phyloP scores from a whole-genome alignment of 176 grass and related monocot genomes.

The Zizania latifolia region DNA sequence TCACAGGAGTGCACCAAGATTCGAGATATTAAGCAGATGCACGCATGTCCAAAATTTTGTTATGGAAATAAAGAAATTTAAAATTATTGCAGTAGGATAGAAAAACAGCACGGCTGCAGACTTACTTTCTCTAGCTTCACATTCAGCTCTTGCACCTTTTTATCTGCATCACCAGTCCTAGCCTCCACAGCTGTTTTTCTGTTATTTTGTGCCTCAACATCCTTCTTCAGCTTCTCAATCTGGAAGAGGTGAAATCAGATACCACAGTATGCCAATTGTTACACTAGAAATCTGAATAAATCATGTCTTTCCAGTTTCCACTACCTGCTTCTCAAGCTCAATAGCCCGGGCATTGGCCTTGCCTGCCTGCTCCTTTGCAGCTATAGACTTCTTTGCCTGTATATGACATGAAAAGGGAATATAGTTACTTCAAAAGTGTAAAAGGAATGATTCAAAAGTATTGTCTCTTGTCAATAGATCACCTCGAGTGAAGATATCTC shows the following conservation, averaged over 20 bases:
- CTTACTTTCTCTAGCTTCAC: conserved; percentile 66
- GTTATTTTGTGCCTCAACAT: conserved; percentile 39
- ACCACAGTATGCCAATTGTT: not conserved
- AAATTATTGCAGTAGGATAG: not conserved
- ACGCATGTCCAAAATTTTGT: not conserved
- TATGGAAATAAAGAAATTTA: conserved; percentile 4
- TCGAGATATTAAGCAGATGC: not conserved
- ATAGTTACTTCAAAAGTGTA: not conserved
- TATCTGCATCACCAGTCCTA: conserved; percentile 43
- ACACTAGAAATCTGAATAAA: not conserved
- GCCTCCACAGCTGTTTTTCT: conserved; percentile 51
- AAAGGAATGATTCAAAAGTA: not conserved
- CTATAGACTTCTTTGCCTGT: conserved; percentile 41
- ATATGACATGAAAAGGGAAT: conserved; percentile 6
- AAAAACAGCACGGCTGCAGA: not conserved
- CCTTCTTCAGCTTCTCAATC: conserved; percentile 60
- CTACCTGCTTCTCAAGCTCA: conserved; percentile 80
- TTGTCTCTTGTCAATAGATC: not conserved
- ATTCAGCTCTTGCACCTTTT: conserved; percentile 61
- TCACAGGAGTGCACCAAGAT: not conserved
- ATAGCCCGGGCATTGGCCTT: conserved; percentile 34
- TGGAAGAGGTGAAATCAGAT: conserved; percentile 25
- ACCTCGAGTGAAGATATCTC: conserved; percentile 66
- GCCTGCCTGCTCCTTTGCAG: conserved; percentile 49
- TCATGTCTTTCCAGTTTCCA: not conserved